A percentile compares a stretch with the other conserved stretches of the same genome.
Evolutionary conservation across 371 early-diverging fungal genomes (phyloP).

Genomic region (Syncephalastrum contaminatum): DNA sequence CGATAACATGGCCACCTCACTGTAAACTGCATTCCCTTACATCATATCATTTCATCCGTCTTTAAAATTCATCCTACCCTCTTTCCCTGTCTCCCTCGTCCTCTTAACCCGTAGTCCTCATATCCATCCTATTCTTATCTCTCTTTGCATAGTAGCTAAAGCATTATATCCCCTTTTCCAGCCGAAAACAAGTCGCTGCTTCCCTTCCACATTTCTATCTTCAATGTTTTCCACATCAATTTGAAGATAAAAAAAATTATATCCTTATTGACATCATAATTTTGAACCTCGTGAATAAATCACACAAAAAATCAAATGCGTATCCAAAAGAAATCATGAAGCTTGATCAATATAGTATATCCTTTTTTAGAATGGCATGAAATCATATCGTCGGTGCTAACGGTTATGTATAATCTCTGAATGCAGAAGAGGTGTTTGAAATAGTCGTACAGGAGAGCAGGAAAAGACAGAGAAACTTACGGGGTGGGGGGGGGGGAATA

Average conservation of each 20-base stretch:
- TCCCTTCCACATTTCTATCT: background rate
- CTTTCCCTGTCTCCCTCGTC: background rate
- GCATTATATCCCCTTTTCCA: conserved; percentile 3
- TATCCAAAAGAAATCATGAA: background rate
- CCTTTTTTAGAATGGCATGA: background rate
- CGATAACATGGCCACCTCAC: conserved; percentile 78
- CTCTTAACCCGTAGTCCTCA: conserved; percentile 2
- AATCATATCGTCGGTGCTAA: background rate
- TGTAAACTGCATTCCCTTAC: conserved; percentile 19
- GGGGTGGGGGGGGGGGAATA: background rate
- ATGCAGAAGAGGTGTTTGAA: conserved; percentile 3
- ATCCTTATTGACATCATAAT: background rate
- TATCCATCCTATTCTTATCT: conserved; percentile 3
- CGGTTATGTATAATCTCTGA: background rate
- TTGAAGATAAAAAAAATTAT: background rate
- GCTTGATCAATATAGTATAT: background rate
- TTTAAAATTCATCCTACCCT: background rate
- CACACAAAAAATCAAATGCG: background rate
- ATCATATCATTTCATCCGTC: background rate
- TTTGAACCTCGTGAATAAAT: background rate
- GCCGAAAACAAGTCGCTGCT: too few species aligned
- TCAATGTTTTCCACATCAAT: background rate
- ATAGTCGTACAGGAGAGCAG: background rate
- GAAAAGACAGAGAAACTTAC: background rate
- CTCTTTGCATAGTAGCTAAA: background rate